Base-by-base conservation (phyloP, 1,139 yeast genomes). In the Hyphopichia wangnamkhiaoensis region DNA sequence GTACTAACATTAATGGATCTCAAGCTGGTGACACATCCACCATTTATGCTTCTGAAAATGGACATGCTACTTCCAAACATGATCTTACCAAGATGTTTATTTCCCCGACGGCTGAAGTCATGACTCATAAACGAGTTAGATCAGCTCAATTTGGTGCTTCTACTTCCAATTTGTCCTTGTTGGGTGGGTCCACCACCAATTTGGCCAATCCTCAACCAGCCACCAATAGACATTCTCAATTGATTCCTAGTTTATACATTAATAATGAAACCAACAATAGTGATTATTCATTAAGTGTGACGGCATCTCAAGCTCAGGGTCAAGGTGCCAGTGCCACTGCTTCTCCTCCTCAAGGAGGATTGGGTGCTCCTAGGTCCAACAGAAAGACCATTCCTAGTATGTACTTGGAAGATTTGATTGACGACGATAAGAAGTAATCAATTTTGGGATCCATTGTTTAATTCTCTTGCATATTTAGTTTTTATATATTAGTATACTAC, bases 51-150 rank as follows among this genome's bases (percentile, higher is more conserved):
- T 54, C 65, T n/a, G 73, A 68, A 24, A 52, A 55, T 3, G 65
- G 62, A 12, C 61, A 49, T 15, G 61, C 69, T 17, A 60, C 73
- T 2, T 52, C 70, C 17, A 68, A 67, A 41, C 65, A 67, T 42
- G 78, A 72, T 47, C 57, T 70, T 49, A 71, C 77, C 37, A 68
- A 61, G 43, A 73, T 84, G 76, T 86, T 82, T 58, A 79, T 86
- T 41, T 84, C 93, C 5, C 95, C 95, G 27, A 86, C 94, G 2
- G 85, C 84, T 15, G 90, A 84, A 54, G 84, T 83, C 29, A 77
- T 82, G 80, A 71, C 70, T 44, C 74, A 67, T 44, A 67, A 65
- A 49, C 53, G 71, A 32, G 54, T 46, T 33, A 60, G 58, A 38
- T 58, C 72, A 1, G 40, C 54, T 5, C 59, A 49, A 38, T 43